phyloP scores from a whole-genome alignment of 805 yeast species.

The Ogataea zsoltii region DNA sequence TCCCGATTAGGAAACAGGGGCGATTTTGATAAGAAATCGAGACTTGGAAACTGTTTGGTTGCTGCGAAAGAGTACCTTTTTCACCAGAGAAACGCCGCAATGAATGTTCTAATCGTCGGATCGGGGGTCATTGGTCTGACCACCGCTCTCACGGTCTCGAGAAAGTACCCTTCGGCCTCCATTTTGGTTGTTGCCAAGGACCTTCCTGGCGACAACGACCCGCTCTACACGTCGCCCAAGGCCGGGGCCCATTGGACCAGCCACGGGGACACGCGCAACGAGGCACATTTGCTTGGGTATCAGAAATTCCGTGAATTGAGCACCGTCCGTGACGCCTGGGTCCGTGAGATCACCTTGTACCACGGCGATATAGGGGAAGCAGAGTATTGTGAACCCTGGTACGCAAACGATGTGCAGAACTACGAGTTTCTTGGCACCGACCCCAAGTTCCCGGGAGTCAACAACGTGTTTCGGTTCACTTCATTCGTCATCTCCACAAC shows the following conservation, averaged over 20 bases:
- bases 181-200: slow-evolving; percentile 44
- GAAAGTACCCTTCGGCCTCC: slow-evolving; percentile 31
- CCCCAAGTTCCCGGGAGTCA: slow-evolving; percentile 37
- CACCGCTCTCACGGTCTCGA: slow-evolving; percentile 42
- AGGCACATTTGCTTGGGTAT: slow-evolving; percentile 40
- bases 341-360: slow-evolving; percentile 25
- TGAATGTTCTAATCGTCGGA: slow-evolving; percentile 47
- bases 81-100: background rate
- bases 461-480: slow-evolving; percentile 40
- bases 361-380: slow-evolving; percentile 21
- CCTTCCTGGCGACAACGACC: slow-evolving; percentile 57
- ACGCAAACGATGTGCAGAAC: slow-evolving; percentile 42
- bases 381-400: slow-evolving; percentile 47
- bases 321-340: slow-evolving; percentile 39
- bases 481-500: slow-evolving; percentile 62
- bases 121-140: slow-evolving; percentile 60
- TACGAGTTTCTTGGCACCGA: slow-evolving; percentile 34
- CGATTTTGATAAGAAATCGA: slow-evolving; percentile 2
- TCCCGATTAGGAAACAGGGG: slow-evolving; percentile 3
- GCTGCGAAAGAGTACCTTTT: background rate
- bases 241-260: slow-evolving; percentile 75
- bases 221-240: slow-evolving; percentile 58
- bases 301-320: slow-evolving; percentile 37
- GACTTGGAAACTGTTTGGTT: too few relatives aligned
- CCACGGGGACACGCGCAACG: slow-evolving; percentile 39